Evolutionary conservation across 2,329 filamentous ascomycete genomes (phyloP).

Genomic region (Apiospora marii): DNA sequence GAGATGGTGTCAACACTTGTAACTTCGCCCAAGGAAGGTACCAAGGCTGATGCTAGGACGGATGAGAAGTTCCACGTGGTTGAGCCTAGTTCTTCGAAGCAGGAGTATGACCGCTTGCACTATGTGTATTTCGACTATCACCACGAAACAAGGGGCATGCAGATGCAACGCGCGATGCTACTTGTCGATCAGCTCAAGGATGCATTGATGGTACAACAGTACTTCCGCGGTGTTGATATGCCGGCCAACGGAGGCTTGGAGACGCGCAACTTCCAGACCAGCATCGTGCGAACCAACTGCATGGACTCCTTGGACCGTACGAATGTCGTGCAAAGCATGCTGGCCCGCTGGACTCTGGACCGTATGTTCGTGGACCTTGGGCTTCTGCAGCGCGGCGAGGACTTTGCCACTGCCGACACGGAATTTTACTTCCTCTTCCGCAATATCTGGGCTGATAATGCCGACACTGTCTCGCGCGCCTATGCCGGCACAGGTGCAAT

Average conservation of each 20-base stretch:
- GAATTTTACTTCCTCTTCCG: conserved; percentile 92
- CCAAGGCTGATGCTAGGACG: conserved; percentile 70
- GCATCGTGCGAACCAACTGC: conserved; percentile 95
- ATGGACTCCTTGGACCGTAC: conserved; percentile 99
- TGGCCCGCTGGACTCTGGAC: conserved; percentile 87
- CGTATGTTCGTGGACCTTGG: conserved; percentile 88
- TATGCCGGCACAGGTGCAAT: conserved; percentile 97
- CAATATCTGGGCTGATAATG: conserved; percentile 98
- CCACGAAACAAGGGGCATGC: conserved; percentile 93
- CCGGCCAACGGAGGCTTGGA: conserved; percentile 81
- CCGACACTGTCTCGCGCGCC: conserved; percentile 89
- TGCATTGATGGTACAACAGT: conserved; percentile 79
- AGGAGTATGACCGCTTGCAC: conserved; percentile 84
- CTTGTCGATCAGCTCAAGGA: conserved; percentile 83
- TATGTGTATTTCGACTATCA: conserved; percentile 99
- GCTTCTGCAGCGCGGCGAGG: conserved; percentile 77
- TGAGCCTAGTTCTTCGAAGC: conserved; percentile 63
- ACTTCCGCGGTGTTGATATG: conserved; percentile 92
- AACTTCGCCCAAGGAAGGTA: conserved; percentile 70
- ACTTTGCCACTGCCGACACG: conserved; percentile 77
- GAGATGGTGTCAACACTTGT: conserved; percentile 82
- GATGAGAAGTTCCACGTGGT: conserved; percentile 84
- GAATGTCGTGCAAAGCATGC: conserved; percentile 97
- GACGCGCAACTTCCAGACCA: conserved; percentile 80
- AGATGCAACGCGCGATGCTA: conserved; percentile 90